Evolutionary conservation across 1,139 yeast species (phyloP), one percentile per base, ranked within the genome.

Genomic region (Yamadazyma blattariae): DNA sequence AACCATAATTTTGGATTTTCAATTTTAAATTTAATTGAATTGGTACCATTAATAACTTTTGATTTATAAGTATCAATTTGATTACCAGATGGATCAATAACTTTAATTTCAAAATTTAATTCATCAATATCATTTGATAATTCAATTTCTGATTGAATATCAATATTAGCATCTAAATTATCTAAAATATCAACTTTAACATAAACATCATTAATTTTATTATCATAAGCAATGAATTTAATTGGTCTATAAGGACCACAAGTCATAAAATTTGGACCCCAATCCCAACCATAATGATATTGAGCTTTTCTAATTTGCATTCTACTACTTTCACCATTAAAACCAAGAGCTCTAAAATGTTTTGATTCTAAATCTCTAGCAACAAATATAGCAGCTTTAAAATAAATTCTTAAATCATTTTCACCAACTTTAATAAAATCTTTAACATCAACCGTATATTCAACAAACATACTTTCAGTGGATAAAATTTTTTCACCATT

Each of bases 211-310:
- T 42, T 38, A 19, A 57, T 42, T n/a, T 16, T 21, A 5, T 40
- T 35, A 8, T 52, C 35, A 37, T 52, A 61, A 5, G 55, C 39
- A 23, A 60, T 45, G 20, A 68, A 48, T 23, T 47, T 52, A 1
- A 71, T 56, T 0, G 72, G 74, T 38, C 56, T 56, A 46, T 57
- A 70, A 6, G 74, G 72, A 6, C 78, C 78, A 48, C 73, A 67
- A 9, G 71, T 61, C 45, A 69, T 54, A 32, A 71, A 46, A 2
- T 56, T 49, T 7, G 78, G 79, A 7, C 78, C 79, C 79, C 79
- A 74, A 48, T 74, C 79, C 79, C 79, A 74, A 3, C 79, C 79
- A 47, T 59, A 74, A 39, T 73, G 77, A 45, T 71, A 73, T 46
- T 71, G 79, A 0, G 79, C 74, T 47, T 74, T 74, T 38, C 79